Evolutionary conservation across 1,284 basidiomycete species (phyloP).

Genomic region (Hypsizygus ulmarius): DNA sequence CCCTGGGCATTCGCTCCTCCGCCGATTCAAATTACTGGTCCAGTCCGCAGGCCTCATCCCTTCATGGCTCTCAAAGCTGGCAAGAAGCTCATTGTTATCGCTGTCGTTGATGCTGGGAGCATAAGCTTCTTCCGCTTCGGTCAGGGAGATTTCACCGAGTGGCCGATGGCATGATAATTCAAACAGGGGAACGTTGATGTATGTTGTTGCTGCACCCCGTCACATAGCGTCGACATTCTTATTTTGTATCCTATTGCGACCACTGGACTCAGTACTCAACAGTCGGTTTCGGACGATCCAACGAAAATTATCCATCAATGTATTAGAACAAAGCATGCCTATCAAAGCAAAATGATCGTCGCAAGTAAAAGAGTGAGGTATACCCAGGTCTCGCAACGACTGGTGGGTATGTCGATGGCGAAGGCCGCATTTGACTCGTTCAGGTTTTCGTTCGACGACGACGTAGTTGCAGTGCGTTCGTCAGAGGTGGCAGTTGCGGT

Average conservation of each 20-base stretch:
- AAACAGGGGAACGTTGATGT: too few species aligned
- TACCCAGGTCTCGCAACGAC: background rate
- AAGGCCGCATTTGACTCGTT: constrained; percentile 3
- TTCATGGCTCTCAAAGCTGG: constrained; percentile 83
- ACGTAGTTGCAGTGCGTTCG: background rate
- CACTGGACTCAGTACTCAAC: too few species aligned
- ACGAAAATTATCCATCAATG: too few species aligned
- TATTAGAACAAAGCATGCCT: too few species aligned
- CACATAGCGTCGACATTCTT: too few species aligned
- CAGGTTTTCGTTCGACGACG: background rate
- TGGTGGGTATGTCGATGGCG: background rate
- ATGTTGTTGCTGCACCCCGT: too few species aligned
- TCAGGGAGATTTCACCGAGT: constrained; percentile 81
- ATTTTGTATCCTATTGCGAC: too few species aligned
- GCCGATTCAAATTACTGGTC: constrained; percentile 21
- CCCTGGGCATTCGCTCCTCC: constrained; percentile 33
- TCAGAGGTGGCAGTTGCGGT: background rate
- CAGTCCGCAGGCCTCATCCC: constrained; percentile 49
- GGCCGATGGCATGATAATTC: constrained; percentile 53
- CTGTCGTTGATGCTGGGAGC: constrained; percentile 87
- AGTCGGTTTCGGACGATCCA: too few species aligned
- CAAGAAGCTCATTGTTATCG: constrained; percentile 82
- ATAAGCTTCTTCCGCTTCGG: constrained; percentile 90
- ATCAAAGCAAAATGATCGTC: background rate
- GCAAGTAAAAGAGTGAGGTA: constrained; percentile 2